Evolutionary conservation across 192 early-diverging fungal species (phyloP), one percentile per base, ranked within the genome.

Genomic region (Dissophora globulifera): DNA sequence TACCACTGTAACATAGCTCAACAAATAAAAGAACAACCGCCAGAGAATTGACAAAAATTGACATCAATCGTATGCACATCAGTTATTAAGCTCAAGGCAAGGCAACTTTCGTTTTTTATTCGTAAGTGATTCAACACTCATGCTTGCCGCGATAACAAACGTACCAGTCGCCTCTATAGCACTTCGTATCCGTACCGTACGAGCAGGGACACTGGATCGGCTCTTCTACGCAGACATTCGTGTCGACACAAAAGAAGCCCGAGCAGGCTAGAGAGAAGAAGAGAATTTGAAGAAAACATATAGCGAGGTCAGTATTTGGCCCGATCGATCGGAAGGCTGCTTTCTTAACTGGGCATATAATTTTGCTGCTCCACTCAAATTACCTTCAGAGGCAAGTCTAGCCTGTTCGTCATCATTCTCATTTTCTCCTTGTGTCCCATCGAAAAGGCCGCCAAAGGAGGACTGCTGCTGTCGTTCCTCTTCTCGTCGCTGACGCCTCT

Each of bases 121-220:
- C n/a, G n/a, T n/a, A n/a, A n/a, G n/a, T n/a, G 26, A 31, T 42
- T 23, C 33, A 76, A 47, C 62, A 61, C 8, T 30, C 3, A 11
- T 50, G 51, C 10, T 40, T 9, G 17, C 72, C 72, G 31, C 72
- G 26, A 23, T 62, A 41, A 31, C 72, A 76, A 31, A 56, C 25
- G 46, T 76, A 76, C 72, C 72, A 76, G 13, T 66, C 58, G 43
- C 72, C 58, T 23, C 30, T 38, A 2, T 62, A 16, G 29, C 72
- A 76, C 30, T 76, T 76, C 4, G 63, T 76, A 30, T 76, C 72
- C 0, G 29, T 19, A 1, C 42, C 27, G 22, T 49, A 67, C 1
- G 64, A 64, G 48, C 72, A 76, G 7, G 72, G 72, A 27, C 72
- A 76, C 3, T 76, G 15, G 12, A 76, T 27, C 2, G 72, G 72